These are phyloP conservation scores for Mortierella claussenii DNA, from an alignment of 192 early-diverging fungal species.

Conservation along the genomic window DNA sequence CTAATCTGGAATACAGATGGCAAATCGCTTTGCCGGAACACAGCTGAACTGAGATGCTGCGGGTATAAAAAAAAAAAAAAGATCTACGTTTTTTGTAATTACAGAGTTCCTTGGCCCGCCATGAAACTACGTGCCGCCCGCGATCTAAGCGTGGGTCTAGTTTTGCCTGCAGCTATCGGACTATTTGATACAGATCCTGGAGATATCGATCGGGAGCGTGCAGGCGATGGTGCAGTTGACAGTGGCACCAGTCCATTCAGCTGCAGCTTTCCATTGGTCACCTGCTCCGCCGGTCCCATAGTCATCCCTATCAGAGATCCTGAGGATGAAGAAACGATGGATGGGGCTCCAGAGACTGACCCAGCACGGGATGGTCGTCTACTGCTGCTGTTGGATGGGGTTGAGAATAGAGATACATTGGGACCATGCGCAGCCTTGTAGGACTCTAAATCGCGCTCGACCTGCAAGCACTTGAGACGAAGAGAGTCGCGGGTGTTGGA, in stretches of 20 bases:
- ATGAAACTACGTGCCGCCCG: conserved; percentile 36
- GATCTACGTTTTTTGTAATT: too few species aligned
- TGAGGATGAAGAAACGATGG: conserved; percentile 22
- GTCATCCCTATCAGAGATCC: not conserved
- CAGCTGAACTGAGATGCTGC: too few species aligned
- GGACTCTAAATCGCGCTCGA: conserved; percentile 43
- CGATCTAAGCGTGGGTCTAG: conserved; percentile 10
- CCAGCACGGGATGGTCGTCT: not conserved
- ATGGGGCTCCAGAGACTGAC: conserved; percentile 12
- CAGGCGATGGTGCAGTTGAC: not conserved
- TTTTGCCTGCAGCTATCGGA: not conserved
- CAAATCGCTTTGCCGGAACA: too few species aligned
- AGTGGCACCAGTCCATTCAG: conserved; percentile 8
- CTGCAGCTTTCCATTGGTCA: conserved; percentile 11
- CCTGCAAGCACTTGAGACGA: conserved; percentile 32
- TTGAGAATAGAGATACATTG: not conserved
- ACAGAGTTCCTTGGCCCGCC: conserved; percentile 26
- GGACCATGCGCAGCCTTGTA: conserved; percentile 26
- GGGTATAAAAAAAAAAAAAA: too few species aligned
- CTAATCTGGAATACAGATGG: too few species aligned
- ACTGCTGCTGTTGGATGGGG: not conserved
- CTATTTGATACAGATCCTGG: not conserved
- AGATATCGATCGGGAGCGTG: conserved; percentile 11
- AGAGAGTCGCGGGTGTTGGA: conserved; percentile 44
- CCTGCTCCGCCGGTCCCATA: not conserved